Evolutionary conservation across 768 basidiomycete genomes (phyloP).

Genomic region (Podaxis pistillaris): DNA sequence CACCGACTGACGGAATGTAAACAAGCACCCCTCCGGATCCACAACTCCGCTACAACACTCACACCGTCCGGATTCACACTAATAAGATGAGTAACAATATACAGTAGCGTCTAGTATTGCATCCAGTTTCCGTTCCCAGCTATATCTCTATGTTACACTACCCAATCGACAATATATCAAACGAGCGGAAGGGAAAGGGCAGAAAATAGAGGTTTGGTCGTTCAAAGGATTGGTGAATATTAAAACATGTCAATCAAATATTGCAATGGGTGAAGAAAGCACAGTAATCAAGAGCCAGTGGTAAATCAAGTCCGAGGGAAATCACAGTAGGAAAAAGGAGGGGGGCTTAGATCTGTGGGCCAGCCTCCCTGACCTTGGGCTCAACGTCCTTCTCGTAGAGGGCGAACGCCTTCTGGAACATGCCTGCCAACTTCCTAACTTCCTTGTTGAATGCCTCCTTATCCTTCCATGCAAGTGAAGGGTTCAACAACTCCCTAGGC

Average conservation of each 20-base stretch:
- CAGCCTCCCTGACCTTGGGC: conserved; percentile 77
- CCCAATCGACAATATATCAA: neutral
- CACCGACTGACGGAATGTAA: no score
- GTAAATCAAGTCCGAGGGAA: neutral
- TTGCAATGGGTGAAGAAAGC: neutral
- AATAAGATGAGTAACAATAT: neutral
- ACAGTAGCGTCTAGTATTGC: neutral
- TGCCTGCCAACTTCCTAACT: conserved; percentile 81
- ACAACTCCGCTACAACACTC: no score
- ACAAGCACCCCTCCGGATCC: no score
- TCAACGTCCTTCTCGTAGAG: conserved; percentile 87
- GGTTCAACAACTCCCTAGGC: conserved; percentile 89
- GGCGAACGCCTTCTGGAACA: conserved; percentile 94
- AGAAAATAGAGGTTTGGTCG: neutral
- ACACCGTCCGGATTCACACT: no score
- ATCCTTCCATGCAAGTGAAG: conserved; percentile 81
- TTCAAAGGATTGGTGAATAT: neutral
- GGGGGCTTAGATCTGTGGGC: conserved; percentile 50
- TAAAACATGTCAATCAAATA: neutral
- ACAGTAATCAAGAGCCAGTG: neutral
- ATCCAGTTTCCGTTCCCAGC: neutral
- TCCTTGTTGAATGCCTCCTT: conserved; percentile 89
- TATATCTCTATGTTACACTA: neutral
- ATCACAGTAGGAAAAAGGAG: neutral
- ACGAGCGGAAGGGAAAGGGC: neutral